Evolutionary conservation across 495 filamentous ascomycete genomes (phyloP).

Genomic region (Darksidea phi): DNA sequence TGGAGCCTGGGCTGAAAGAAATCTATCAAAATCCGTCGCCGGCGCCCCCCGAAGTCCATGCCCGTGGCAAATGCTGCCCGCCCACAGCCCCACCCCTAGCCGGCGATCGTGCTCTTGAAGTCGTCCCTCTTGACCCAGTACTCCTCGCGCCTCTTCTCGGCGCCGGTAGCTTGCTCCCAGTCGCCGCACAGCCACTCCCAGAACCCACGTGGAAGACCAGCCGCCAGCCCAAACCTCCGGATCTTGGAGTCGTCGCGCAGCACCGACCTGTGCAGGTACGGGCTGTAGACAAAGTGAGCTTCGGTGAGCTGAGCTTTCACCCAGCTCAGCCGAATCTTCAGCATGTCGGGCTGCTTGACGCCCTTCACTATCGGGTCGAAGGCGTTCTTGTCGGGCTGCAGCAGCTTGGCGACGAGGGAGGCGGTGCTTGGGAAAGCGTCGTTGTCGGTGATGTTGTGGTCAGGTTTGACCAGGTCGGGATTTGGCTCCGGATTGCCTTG

Average conservation of each 20-base stretch:
- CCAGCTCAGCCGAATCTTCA: neutral
- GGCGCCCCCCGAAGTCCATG: too few species aligned
- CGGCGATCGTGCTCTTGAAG: neutral
- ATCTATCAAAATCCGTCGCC: too few species aligned
- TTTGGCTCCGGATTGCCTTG: neutral
- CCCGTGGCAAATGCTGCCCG: too few species aligned
- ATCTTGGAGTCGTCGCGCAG: constrained; percentile 7
- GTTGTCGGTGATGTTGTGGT: constrained; percentile 5
- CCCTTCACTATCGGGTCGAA: too few species aligned
- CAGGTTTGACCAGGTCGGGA: neutral
- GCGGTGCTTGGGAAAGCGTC: neutral
- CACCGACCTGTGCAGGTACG: neutral
- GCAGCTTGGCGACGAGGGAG: constrained; percentile 1
- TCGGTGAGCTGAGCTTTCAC: neutral
- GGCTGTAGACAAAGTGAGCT: constrained; percentile 1
- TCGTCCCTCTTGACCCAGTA: neutral
- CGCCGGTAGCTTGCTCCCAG: too few species aligned
- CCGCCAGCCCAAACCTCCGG: neutral
- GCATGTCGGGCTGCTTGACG: neutral
- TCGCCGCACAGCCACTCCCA: constrained; percentile 12
- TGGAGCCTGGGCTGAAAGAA: too few species aligned
- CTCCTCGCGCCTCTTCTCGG: neutral
- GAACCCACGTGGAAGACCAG: constrained; percentile 4
- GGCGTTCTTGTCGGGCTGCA: too few species aligned
- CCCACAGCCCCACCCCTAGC: too few species aligned